Evolutionary conservation across 1,139 yeast genomes (phyloP).

Genomic region (Saccharomyces pastorianus): DNA sequence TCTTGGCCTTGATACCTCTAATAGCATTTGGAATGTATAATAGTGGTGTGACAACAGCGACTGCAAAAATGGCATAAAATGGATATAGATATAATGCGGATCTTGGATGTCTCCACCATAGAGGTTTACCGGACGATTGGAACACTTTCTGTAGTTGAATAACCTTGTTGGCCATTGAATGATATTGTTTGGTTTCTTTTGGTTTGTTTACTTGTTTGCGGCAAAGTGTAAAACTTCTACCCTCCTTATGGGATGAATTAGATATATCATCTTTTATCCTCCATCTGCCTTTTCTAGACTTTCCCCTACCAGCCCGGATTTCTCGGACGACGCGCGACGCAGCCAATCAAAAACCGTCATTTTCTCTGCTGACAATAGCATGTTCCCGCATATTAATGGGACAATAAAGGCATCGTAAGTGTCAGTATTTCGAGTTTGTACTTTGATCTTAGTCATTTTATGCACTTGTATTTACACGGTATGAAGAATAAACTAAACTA

Average conservation of each 20-base stretch:
- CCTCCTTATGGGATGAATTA: neutral
- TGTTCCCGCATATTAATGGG: neutral
- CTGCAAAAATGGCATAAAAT: constrained; percentile 77
- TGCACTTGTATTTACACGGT: neutral
- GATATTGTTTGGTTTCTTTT: neutral
- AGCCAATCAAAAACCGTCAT: neutral
- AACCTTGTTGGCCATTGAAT: constrained; percentile 47
- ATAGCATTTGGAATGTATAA: constrained; percentile 75
- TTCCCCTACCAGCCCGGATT: neutral
- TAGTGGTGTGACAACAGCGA: constrained; percentile 62
- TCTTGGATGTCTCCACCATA: constrained; percentile 73
- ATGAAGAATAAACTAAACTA: neutral
- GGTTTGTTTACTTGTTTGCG: neutral
- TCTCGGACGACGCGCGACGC: neutral
- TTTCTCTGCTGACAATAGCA: constrained; percentile 1
- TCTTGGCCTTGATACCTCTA: constrained; percentile 55
- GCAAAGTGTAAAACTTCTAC: neutral
- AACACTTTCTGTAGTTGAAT: constrained; percentile 68
- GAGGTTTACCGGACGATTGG: constrained; percentile 63
- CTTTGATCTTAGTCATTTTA: neutral
- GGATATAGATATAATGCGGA: constrained; percentile 80
- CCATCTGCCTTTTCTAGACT: neutral
- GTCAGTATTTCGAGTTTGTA: neutral
- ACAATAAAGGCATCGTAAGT: neutral
- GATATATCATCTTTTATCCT: neutral